These are phyloP conservation scores for Plantago ovata DNA, from an alignment of 257 asterid species.

Conservation along the genomic window DNA sequence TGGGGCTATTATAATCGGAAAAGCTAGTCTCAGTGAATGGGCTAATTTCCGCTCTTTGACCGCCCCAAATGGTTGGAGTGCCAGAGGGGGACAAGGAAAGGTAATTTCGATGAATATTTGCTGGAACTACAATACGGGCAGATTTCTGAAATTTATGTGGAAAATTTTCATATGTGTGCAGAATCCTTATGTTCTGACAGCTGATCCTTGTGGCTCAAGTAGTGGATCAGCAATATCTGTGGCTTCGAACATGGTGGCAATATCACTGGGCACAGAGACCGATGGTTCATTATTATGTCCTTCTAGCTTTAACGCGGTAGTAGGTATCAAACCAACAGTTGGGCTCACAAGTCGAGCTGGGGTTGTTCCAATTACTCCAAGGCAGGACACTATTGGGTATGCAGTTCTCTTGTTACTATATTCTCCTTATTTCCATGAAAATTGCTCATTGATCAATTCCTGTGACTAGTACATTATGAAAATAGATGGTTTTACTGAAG, in stretches of 20 bases:
- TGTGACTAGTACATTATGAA: too few relatives aligned
- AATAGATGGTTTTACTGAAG: background rate
- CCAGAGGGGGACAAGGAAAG: slow-evolving; percentile 63
- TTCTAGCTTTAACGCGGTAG: slow-evolving; percentile 52
- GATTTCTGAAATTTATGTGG: background rate
- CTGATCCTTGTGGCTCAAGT: slow-evolving; percentile 67
- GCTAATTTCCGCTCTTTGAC: slow-evolving; percentile 36
- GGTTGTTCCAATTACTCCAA: slow-evolving; percentile 53
- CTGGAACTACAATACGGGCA: too few relatives aligned
- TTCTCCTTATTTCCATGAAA: background rate
- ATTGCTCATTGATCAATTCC: background rate
- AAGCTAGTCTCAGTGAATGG: slow-evolving; percentile 77
- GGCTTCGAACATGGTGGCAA: slow-evolving; percentile 64
- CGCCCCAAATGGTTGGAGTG: slow-evolving; percentile 68
- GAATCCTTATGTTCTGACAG: slow-evolving; percentile 58
- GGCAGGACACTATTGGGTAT: slow-evolving; percentile 66
- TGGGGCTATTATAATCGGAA: slow-evolving; percentile 61
- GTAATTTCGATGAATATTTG: slow-evolving; percentile 31
- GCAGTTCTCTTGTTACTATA: background rate
- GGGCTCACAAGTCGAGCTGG: slow-evolving; percentile 77
- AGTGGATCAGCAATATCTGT: slow-evolving; percentile 77
- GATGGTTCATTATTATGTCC: slow-evolving; percentile 75
- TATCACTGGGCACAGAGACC: slow-evolving; percentile 68
- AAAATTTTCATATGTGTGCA: slow-evolving; percentile 7
- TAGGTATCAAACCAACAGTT: slow-evolving; percentile 68